Base-by-base conservation (phyloP, 768 basidiomycete species). In the Phanerochaete sordida region DNA sequence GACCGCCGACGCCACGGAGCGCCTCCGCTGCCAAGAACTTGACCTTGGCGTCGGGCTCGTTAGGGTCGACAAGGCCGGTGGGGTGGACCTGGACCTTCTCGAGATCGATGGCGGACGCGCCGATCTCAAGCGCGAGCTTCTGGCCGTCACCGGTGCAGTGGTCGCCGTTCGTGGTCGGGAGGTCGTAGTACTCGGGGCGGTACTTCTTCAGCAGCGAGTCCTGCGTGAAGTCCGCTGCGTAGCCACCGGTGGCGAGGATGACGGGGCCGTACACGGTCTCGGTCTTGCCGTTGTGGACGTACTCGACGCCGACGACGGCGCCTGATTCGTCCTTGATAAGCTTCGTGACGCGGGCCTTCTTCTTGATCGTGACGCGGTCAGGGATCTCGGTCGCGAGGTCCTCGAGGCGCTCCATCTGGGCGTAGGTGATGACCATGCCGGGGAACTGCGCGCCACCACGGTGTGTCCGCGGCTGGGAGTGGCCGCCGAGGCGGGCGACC, bases 1-100 rank as follows among this genome's bases (percentile, higher is more conserved):
- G 82, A 74, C 96, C 96, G 67, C 96, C 96, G 53, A 94, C 93
- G 68, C 96, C 96, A 71, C 96, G 89, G 24, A 98, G 85, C 46
- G 96, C 96, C 77, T 98, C 95, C 35, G 95, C 95, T 59, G 95
- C 95, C 71, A 98, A 82, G 82, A 98, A 98, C 76, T 98, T 97
- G 73, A 96, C 94, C 74, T 94, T 93, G 26, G 93, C 90, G 0
- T 88, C 78, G 11, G 94, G 93, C 64, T 99, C 96, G 55, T 93
- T 95, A 68, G 95, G 95, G 78, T 99, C 96, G 46, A 98, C 93
- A 15, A 99, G 83, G 69, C 96, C 96, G 15, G 95, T 97, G n/a
- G 93, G 93, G 71, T 95, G 93, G n/a, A 98, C 94, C 73, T 99
- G 96, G 5, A 98, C 95, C 78, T 98, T 99, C 78, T 98, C 96